These are phyloP conservation scores for Lactuca sativa DNA, from an alignment of 129 eudicot genomes.

Conservation along the genomic window DNA sequence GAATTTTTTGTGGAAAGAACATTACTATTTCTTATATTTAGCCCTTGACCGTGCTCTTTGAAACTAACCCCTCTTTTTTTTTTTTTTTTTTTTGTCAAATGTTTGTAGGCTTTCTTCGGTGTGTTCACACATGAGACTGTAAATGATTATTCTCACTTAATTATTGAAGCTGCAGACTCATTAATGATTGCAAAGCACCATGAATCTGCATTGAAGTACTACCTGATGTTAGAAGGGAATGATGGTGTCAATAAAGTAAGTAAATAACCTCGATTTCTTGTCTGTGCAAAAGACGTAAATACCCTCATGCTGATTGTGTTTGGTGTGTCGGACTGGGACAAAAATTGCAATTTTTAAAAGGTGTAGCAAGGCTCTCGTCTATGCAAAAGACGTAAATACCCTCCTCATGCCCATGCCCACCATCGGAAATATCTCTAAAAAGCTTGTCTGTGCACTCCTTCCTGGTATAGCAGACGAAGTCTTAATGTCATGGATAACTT, in stretches of 20 bases:
- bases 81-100: slow-evolving; percentile 18
- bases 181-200: slow-evolving; percentile 49
- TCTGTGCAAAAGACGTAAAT: background rate
- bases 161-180: slow-evolving; percentile 65
- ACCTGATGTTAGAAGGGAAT: slow-evolving; percentile 56
- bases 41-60: background rate
- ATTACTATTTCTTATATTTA: background rate
- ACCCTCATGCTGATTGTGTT: background rate
- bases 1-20: background rate
- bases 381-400: too few species aligned
- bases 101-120: slow-evolving; percentile 61
- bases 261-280: background rate
- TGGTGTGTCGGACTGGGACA: too few species aligned
- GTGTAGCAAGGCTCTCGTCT: too few species aligned
- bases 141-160: slow-evolving; percentile 40
- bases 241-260: slow-evolving; percentile 48
- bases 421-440: too few species aligned
- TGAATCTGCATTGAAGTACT: slow-evolving; percentile 79
- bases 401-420: too few species aligned
- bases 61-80: background rate
- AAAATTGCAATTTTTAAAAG: too few species aligned
- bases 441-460: too few species aligned
- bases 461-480: too few species aligned
- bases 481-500: background rate
- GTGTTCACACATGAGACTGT: slow-evolving; percentile 43